Evolutionary conservation across 495 filamentous ascomycete species (phyloP).

Genomic region (Daldinia grandis): DNA sequence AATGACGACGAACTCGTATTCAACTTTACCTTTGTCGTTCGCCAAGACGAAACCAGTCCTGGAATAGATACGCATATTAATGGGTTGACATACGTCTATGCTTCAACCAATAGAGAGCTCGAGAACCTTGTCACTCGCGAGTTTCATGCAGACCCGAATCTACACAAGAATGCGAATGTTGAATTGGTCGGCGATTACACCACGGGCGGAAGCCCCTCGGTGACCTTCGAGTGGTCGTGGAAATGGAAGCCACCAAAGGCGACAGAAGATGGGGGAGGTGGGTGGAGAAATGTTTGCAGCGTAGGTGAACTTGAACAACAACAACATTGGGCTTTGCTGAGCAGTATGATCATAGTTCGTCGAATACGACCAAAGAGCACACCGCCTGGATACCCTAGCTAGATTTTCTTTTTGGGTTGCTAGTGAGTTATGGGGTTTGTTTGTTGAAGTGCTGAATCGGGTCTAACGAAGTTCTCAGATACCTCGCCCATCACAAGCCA

Average conservation of each 20-base stretch:
- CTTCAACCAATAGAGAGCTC: slow-evolving; percentile 82
- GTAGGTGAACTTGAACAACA: slow-evolving; percentile 52
- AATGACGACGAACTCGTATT: slow-evolving; percentile 93
- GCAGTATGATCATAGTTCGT: slow-evolving; percentile 67
- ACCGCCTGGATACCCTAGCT: slow-evolving; percentile 85
- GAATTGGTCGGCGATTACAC: slow-evolving; percentile 88
- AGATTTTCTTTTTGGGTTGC: slow-evolving; percentile 96
- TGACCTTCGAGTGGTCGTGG: slow-evolving; percentile 96
- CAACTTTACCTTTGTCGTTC: slow-evolving; percentile 88
- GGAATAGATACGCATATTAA: slow-evolving; percentile 79
- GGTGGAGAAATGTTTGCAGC: slow-evolving; percentile 95
- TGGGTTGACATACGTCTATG: slow-evolving; percentile 91
- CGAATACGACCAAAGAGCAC: slow-evolving; percentile 93
- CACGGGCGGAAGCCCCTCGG: slow-evolving; percentile 79
- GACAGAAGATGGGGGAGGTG: slow-evolving; percentile 83
- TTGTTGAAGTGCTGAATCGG: slow-evolving; percentile 45
- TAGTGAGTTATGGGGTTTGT: slow-evolving; percentile 60
- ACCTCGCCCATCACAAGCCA: slow-evolving; percentile 49
- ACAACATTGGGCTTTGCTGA: slow-evolving; percentile 38
- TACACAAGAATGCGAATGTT: slow-evolving; percentile 97
- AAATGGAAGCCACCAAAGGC: slow-evolving; percentile 91
- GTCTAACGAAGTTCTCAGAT: slow-evolving; percentile 41
- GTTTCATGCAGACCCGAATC: slow-evolving; percentile 95
- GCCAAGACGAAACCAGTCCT: slow-evolving; percentile 68
- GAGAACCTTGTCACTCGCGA: slow-evolving; percentile 94